Evolutionary conservation across 768 basidiomycete genomes (phyloP), one percentile per base, ranked within the genome.

Genomic region (Mycena capillaripes): DNA sequence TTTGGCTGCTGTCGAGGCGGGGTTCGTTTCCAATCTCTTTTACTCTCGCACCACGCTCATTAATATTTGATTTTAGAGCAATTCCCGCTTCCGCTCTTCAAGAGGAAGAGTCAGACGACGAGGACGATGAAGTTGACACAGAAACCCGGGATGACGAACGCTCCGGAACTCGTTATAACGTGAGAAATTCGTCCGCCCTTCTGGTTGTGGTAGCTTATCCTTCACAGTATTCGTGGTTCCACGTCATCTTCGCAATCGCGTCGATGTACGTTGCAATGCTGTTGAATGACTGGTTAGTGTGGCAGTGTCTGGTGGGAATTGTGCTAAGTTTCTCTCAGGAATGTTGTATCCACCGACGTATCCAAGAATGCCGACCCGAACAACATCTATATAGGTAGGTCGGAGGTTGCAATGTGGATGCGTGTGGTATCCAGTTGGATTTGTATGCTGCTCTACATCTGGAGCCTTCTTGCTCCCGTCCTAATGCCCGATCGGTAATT

Each of bases 371-470:
- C 78, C 0, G 87, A 90, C 71, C 87, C 90, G n/a, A 86, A 90
- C 65, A 90, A 93, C 72, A 92, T 98, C 44, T 95, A 96, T 81
- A 99, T 99, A 57, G 98, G 98, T 21, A 91, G 97, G 42, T 97
- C 96, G 6, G 95, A 97, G 80, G 93, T 94, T 11, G 97, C 98
- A 4, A 99, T 99, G 97, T 99, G 98, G 98, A 98, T 98, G 95
- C 87, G 98, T 5, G 90, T 99, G 36, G 94, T 99, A 55, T 97
- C 95, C 34, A 95, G 95, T 74, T 99, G 97, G 97, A 88, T 97
- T 29, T 98, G 96, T 81, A 92, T 96, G 83, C 66, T 92, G 48
- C 82, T 96, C 71, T 97, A 95, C 78, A 89, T 89, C 34, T 97
- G 95, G 96, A 96, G 93, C 76, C 83, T 97, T 36, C 76, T 97